Conservation (phyloP, 345 rosid species). For the Eutrema japonicum region DNA sequence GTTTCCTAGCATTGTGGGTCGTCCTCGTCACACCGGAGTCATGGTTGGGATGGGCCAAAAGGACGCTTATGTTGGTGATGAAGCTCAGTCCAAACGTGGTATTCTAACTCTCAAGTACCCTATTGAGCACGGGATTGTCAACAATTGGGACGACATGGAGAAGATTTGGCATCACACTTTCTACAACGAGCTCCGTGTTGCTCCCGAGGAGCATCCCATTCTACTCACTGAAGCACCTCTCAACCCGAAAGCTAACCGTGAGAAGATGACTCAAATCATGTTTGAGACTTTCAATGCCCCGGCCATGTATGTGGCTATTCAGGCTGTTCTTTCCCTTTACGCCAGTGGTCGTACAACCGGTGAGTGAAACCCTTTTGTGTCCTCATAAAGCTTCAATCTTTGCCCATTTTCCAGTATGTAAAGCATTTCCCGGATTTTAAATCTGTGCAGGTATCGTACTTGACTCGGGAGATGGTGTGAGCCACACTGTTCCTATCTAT, state of each 20-base stretch:
- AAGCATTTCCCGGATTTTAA: not conserved
- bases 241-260: slow-evolving; percentile 97
- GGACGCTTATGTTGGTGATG: slow-evolving; percentile 92
- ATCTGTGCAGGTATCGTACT: slow-evolving; percentile 77
- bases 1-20: slow-evolving; percentile 90
- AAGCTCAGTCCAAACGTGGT: slow-evolving; percentile 79
- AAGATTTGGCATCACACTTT: slow-evolving; percentile 95
- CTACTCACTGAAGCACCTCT: slow-evolving; percentile 89
- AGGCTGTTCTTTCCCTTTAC: slow-evolving; percentile 92
- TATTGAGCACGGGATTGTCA: slow-evolving; percentile 90
- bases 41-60: slow-evolving; percentile 90
- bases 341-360: slow-evolving; percentile 99
- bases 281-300: slow-evolving; percentile 93
- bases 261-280: slow-evolving; percentile 98
- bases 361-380: slow-evolving; percentile 40
- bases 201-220: slow-evolving; percentile 87
- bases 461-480: slow-evolving; percentile 95
- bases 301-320: slow-evolving; percentile 92
- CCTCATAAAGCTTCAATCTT: slow-evolving; percentile 11
- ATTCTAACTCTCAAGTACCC: slow-evolving; percentile 82
- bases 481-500: slow-evolving; percentile 88
- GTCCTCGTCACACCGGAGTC: slow-evolving; percentile 94
- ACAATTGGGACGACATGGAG: slow-evolving; percentile 98
- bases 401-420: not conserved
- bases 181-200: slow-evolving; percentile 95